Conservation (phyloP, 768 basidiomycete genomes). For the Mycena alexandri region DNA sequence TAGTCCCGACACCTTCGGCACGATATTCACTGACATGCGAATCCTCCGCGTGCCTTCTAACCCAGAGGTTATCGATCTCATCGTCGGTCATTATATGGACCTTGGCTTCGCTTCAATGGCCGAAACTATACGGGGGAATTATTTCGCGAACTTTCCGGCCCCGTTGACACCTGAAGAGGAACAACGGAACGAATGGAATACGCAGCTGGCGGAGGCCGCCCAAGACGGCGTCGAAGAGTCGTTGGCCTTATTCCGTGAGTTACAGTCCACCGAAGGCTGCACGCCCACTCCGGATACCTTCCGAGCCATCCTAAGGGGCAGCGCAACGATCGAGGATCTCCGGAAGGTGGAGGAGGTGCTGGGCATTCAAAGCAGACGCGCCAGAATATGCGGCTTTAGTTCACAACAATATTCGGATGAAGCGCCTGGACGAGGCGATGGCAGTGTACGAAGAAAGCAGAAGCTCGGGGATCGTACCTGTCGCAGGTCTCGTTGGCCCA, state of each 20-base stretch:
- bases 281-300: constrained; percentile 47
- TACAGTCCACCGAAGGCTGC: constrained; percentile 49
- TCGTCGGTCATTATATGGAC: constrained; percentile 60
- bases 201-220: constrained; percentile 37
- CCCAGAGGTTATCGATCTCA: constrained; percentile 52
- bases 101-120: constrained; percentile 53
- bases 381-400: constrained; percentile 70
- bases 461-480: constrained; percentile 58
- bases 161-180: constrained; percentile 35
- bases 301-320: constrained; percentile 57
- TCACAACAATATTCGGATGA: constrained; percentile 58
- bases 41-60: constrained; percentile 59
- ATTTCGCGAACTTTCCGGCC: constrained; percentile 46
- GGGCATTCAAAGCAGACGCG: constrained; percentile 52
- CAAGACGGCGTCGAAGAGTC: constrained; percentile 49
- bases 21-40: constrained; percentile 63
- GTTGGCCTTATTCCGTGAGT: constrained; percentile 49
- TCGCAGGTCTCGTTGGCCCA: constrained; percentile 65
- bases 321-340: constrained; percentile 57
- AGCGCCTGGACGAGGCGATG: constrained; percentile 56
- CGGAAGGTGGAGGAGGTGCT: constrained; percentile 56
- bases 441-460: constrained; percentile 63
- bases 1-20: constrained; percentile 50
- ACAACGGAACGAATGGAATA: constrained; percentile 30
- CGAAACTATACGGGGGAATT: constrained; percentile 53